Base-by-base conservation (phyloP, 1,284 basidiomycete species). In the Naganishia sp. region DNA sequence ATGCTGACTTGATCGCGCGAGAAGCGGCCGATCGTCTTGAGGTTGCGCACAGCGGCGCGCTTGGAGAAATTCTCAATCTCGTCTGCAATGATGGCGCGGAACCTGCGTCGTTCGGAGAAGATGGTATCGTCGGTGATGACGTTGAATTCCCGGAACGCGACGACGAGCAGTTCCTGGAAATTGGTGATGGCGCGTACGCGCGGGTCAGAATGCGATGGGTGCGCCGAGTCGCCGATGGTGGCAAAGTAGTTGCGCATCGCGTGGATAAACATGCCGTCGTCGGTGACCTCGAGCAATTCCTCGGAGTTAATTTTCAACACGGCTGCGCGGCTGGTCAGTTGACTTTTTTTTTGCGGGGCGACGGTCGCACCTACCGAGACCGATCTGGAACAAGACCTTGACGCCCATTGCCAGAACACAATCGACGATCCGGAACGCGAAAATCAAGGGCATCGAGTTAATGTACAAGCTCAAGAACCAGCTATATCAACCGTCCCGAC, bases 351-450 rank as follows among this genome's bases (percentile, higher is more conserved):
- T 2, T 13, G 35, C 13, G 7, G 4, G 10, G 35, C 35, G 25
- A 11, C 13, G 0, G n/a, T 5, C 45, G 11, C 9, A 13, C 41
- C 65, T 43, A 79, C 77, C 76, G 2, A 81, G 71, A 67, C 79
- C 79, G 52, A 81, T 80, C 85, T 99, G 95, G 83, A 99, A 99
- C 52, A 99, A 82, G 15, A 99, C 96, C 74, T 94, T 98, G 2
- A 95, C 93, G 0, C 96, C 96, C 92, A 97, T 98, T 70, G 94
- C 94, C 82, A 99, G 91, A 80, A 99, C 96, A 79, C 96, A 99
- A 77, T 99, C 96, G 2, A 97, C 92, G 75, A 99, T 94, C 53
- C 96, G 87, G 84, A 98, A 99, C 0, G 96, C 95, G 75, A 99
- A 99, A 54, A 99, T 89, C 87, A 99, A 90, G 0, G 96, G 96